Percentiles rank a stretch among this genome's conserved stretches.
Conservation (phyloP, 257 asterid species). For the Coffea canephora region DNA sequence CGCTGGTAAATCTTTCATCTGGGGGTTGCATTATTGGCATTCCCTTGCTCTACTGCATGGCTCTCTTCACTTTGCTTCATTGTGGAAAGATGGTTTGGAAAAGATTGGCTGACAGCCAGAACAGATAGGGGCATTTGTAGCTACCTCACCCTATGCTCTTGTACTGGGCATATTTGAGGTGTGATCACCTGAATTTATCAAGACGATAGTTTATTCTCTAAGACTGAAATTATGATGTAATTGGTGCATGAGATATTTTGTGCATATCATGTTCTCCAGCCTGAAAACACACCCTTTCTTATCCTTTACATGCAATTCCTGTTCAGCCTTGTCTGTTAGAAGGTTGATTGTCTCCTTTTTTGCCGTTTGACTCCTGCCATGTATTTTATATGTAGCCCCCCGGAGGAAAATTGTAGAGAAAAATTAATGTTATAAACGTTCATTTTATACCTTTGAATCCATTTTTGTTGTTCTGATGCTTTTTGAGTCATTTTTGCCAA, state of each 20-base stretch:
- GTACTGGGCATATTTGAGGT: neutral
- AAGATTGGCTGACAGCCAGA: constrained; percentile 52
- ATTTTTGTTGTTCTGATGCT: neutral
- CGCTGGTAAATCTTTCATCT: constrained; percentile 65
- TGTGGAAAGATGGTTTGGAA: constrained; percentile 75
- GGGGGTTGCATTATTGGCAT: constrained; percentile 85
- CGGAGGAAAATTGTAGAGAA: neutral
- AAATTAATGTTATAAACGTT: neutral
- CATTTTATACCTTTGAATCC: neutral
- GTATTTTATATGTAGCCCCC: neutral
- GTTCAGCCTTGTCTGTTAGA: neutral
- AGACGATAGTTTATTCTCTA: no score
- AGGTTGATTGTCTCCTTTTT: neutral
- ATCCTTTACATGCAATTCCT: neutral
- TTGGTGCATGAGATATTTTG: neutral
- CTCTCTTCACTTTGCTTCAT: constrained; percentile 49
- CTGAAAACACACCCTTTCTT: neutral
- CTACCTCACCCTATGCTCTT: neutral
- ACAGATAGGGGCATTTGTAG: constrained; percentile 26
- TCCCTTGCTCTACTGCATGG: constrained; percentile 66
- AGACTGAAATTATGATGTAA: neutral
- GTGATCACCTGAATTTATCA: neutral
- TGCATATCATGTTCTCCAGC: neutral
- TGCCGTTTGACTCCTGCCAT: neutral
- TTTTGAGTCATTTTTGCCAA: neutral